These are phyloP conservation scores for Didymella pinodella DNA, from an alignment of 2,329 filamentous ascomycete species.

Conservation along the genomic window DNA sequence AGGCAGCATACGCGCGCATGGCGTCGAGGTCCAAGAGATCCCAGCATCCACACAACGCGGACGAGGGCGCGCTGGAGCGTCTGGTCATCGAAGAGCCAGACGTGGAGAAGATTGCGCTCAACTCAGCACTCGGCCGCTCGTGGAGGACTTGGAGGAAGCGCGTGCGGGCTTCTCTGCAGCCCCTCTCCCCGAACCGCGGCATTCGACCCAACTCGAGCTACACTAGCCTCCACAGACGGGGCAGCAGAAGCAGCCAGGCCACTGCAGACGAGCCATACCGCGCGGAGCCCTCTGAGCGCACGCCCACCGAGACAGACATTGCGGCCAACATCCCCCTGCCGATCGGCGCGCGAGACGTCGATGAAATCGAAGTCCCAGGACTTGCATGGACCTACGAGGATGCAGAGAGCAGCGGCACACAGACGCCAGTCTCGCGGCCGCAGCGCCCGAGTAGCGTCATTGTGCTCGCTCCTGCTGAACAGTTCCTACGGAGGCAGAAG, in stretches of 20 bases:
- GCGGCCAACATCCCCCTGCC: slow-evolving; percentile 74
- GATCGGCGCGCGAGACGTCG: slow-evolving; percentile 70
- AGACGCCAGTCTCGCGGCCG: slow-evolving; percentile 37
- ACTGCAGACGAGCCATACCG: slow-evolving; percentile 36
- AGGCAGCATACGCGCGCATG: slow-evolving; percentile 77
- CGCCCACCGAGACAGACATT: slow-evolving; percentile 55
- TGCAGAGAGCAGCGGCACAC: slow-evolving; percentile 32
- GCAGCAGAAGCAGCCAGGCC: slow-evolving; percentile 42
- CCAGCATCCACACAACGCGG: slow-evolving; percentile 54
- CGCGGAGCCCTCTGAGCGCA: slow-evolving; percentile 50
- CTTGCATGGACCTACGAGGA: slow-evolving; percentile 71
- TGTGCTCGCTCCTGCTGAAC: slow-evolving; percentile 35
- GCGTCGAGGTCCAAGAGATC: slow-evolving; percentile 52
- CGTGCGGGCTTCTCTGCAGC: slow-evolving; percentile 59
- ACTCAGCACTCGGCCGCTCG: slow-evolving; percentile 83
- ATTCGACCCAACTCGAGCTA: slow-evolving; percentile 41
- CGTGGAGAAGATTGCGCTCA: slow-evolving; percentile 91
- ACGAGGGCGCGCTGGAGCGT: slow-evolving; percentile 67
- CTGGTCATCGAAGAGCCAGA: slow-evolving; percentile 89
- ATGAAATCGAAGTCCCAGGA: slow-evolving; percentile 82
- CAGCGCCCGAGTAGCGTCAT: slow-evolving; percentile 44
- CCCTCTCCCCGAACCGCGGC: slow-evolving; percentile 39
- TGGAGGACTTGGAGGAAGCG: slow-evolving; percentile 97
- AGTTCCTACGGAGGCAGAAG: slow-evolving; percentile 26
- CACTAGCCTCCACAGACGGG: slow-evolving; percentile 41